Evolutionary conservation across 441 rosid species (phyloP), one percentile per base, ranked within the genome.

Genomic region (Pelargonium citronellum): DNA sequence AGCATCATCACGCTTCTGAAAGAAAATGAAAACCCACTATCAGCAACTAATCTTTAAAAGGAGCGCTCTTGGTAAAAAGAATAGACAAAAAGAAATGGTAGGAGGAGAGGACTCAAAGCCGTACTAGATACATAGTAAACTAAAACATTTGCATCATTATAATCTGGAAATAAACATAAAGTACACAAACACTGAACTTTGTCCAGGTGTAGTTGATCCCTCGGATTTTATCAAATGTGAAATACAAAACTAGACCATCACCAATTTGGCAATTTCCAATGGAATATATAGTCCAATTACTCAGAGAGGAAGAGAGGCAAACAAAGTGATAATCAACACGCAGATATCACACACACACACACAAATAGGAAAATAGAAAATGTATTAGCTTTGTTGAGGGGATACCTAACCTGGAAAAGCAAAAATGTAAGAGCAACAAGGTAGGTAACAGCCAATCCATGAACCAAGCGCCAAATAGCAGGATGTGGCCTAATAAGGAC

Each of bases 401-500:
- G 3, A 66, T 53, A 77, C 72, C 79, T 64, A 82, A 94, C 99
- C 96, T 94, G 99, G 76, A 94, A 94, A 82, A 94, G 99, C 74
- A 91, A 87, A 82, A 95, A 95, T 43, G 99, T 87, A 71, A 95
- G 97, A 66, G 92, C 83, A 71, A 95, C 96, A 68, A 91, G 89
- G 82, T 95, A 95, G 65, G 90, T 71, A 65, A 92, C 90, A 49
- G 97, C 98, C 94, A 92, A 79, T 75, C 99, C 97, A 78, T 91
- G 97, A 83, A 87, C 96, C 80, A 95, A 83, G 17, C 98, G 95
- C 99, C 96, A 95, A 67, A 92, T 83, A 67, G 98, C 98, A 67
- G 99, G 99, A 79, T 95, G 99, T 17, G 99, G 99, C 79, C 99
- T 87, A 49, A 95, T 95, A 24, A 95, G 86, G 68, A 95, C 83